A percentile compares a stretch with the other conserved stretches of the same genome.
These are phyloP conservation scores for Lumnitzera littorea DNA, from an alignment of 345 rosid species.

Conservation along the genomic window DNA sequence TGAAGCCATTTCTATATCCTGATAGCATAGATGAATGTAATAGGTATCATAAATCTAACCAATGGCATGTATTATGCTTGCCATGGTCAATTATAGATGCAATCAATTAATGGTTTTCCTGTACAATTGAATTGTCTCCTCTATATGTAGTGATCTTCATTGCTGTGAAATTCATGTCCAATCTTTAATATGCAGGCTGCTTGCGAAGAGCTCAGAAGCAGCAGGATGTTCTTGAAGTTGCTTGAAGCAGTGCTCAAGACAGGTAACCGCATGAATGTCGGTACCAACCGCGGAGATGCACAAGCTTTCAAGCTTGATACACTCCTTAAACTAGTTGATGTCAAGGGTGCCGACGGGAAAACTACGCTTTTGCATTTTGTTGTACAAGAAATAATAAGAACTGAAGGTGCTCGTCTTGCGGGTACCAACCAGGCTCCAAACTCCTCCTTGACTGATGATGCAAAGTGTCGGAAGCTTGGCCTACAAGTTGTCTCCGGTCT, in stretches of 20 bases:
- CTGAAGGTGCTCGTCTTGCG: slow-evolving; percentile 84
- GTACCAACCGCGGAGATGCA: slow-evolving; percentile 97
- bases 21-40: no score
- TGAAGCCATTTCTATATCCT: no score
- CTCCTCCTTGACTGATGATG: slow-evolving; percentile 44
- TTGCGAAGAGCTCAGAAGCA: slow-evolving; percentile 85
- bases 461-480: slow-evolving; percentile 76
- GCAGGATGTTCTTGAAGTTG: slow-evolving; percentile 90
- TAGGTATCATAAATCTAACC: no score
- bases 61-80: no score
- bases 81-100: no score
- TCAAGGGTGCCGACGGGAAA: slow-evolving; percentile 94
- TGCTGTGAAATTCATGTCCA: background rate
- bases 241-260: slow-evolving; percentile 95
- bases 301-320: slow-evolving; percentile 98
- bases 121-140: background rate
- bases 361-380: slow-evolving; percentile 96
- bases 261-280: slow-evolving; percentile 98
- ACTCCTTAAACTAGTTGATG: slow-evolving; percentile 87
- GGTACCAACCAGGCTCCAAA: slow-evolving; percentile 30
- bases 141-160: background rate
- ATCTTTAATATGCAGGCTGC: slow-evolving; percentile 50
- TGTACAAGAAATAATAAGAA: slow-evolving; percentile 90
- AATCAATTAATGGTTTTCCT: no score
- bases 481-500: slow-evolving; percentile 90